Base-by-base conservation (phyloP, 2,329 filamentous ascomycete genomes). In the Colletotrichum sp. region DNA sequence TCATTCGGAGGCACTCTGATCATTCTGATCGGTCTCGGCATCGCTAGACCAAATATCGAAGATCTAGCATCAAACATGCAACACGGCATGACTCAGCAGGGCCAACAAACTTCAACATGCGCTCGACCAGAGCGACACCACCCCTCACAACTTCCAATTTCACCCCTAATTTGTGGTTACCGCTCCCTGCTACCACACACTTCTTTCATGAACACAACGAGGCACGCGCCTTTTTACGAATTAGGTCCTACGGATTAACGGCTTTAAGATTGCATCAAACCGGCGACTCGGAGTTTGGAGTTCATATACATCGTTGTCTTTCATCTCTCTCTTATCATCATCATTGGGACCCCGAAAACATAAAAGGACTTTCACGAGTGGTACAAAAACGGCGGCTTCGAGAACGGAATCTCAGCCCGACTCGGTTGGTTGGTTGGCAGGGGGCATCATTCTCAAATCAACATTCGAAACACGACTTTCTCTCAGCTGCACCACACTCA, bases 281-380 rank as follows among this genome's bases (percentile, higher is more conserved):
- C 54, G 74, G 74, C 72, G 72, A 75, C 66, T 62, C 12, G 74
- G 74, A 71, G 74, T 76, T 75, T 72, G 74, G 72, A 75, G 68
- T 76, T 76, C 18, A 61, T 31, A 68, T 34, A 64, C 13, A 31
- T 69, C 16, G 15, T 66, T 67, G 69, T 74, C 43, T 66, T 57
- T 51, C 61, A 57, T 47, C 51, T 36, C 62, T 65, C 43, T 74
- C 43, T 51, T n/a, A 31, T 31, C 29, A 31, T 73, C 58, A 51
- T 34, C 58, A 54, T 55, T 43, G 59, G 51, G 54, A 65, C 64
- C 64, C 51, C 31, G 15, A 73, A 65, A 73, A 63, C 57, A 43
- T 18, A 43, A 66, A 69, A 61, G 38, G 59, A 66, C 65, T 68
- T 61, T 55, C 58, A 57, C 58, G 33, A 69, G 64, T 73, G 65